phyloP scores from a whole-genome alignment of 805 yeast species.

The Naumovozyma castellii region DNA sequence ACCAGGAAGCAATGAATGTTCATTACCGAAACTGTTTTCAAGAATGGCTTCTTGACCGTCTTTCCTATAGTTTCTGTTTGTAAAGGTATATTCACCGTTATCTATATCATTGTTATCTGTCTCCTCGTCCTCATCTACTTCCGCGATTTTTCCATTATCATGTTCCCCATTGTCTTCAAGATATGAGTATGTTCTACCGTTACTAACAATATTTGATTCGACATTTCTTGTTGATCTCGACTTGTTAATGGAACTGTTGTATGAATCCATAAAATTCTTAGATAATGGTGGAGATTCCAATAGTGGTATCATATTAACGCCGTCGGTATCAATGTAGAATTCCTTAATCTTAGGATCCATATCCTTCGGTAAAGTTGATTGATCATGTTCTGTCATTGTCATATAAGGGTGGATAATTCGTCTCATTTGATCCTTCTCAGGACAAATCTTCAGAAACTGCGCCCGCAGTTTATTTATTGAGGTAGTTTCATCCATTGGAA shows the following conservation, averaged over 20 bases:
- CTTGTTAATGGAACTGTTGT: conserved; percentile 2
- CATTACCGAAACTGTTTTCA: background rate
- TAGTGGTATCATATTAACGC: conserved; percentile 11
- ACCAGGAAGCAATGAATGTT: background rate
- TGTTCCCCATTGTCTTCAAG: background rate
- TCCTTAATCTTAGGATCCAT: conserved; percentile 8
- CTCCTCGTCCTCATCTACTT: background rate
- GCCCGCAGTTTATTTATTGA: conserved; percentile 25
- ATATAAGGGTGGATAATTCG: conserved; percentile 24
- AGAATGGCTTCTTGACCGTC: background rate
- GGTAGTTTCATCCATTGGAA: conserved; percentile 23
- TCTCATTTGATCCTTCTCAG: conserved; percentile 25
- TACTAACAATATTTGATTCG: no score
- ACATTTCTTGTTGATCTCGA: conserved; percentile 4
- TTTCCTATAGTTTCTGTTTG: no score
- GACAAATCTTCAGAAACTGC: conserved; percentile 21
- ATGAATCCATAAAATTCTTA: conserved; percentile 14
- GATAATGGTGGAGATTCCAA: conserved; percentile 28
- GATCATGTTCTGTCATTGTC: conserved; percentile 2
- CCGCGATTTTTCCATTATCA: background rate
- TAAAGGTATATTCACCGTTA: no score
- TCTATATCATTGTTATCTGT: background rate
- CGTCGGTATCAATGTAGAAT: conserved; percentile 15
- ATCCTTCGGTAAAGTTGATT: background rate
- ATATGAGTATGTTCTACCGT: background rate